Percentiles rank a stretch among this genome's conserved stretches.
Evolutionary conservation across 352 stramenopile genomes (phyloP).

Genomic region (Phytophthora ramorum): DNA sequence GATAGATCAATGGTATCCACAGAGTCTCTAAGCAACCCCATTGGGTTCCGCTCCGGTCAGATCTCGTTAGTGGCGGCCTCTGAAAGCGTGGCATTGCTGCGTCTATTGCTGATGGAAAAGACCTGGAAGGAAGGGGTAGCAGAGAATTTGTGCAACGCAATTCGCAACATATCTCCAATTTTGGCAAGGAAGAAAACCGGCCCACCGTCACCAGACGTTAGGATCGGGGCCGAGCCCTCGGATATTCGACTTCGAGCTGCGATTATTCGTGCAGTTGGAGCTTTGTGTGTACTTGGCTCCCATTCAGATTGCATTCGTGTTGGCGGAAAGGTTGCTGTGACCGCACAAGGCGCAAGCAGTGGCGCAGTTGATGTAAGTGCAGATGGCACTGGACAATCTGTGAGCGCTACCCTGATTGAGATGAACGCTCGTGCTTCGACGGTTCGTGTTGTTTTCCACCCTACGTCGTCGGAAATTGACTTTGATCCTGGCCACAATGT

Average conservation of each 20-base stretch:
- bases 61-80: slow-evolving; percentile 81
- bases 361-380: slow-evolving; percentile 34
- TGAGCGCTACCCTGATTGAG: slow-evolving; percentile 79
- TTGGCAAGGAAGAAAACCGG: slow-evolving; percentile 50
- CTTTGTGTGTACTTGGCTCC: slow-evolving; percentile 83
- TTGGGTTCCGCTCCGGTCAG: slow-evolving; percentile 84
- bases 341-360: slow-evolving; percentile 44
- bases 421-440: slow-evolving; percentile 67
- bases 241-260: slow-evolving; percentile 74
- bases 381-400: slow-evolving; percentile 47
- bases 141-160: slow-evolving; percentile 70
- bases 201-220: slow-evolving; percentile 11
- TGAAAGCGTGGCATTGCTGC: slow-evolving; percentile 84
- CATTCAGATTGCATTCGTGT: slow-evolving; percentile 87
- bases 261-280: slow-evolving; percentile 83
- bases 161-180: slow-evolving; percentile 79
- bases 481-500: slow-evolving; percentile 86
- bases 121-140: slow-evolving; percentile 69
- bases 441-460: slow-evolving; percentile 83
- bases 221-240: slow-evolving; percentile 32
- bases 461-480: slow-evolving; percentile 53
- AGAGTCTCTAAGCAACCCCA: slow-evolving; percentile 82
- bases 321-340: slow-evolving; percentile 77
- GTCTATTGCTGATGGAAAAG: slow-evolving; percentile 70
- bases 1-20: slow-evolving; percentile 46